These are phyloP conservation scores for Pyrrhoderma lamaoense DNA, from an alignment of 1,284 basidiomycete genomes.

Conservation along the genomic window DNA sequence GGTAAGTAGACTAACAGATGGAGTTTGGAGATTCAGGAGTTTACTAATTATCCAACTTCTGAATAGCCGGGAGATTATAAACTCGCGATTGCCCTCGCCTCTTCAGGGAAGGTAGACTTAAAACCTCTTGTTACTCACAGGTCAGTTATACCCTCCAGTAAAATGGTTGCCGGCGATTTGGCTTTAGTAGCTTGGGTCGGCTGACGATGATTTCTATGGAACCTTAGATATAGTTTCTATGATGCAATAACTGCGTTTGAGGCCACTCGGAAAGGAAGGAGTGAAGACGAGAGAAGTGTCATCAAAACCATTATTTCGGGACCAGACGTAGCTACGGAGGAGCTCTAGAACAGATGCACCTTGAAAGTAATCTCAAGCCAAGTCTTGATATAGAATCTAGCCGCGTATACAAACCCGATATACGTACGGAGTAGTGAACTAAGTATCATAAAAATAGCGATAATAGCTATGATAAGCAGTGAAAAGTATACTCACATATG, in stretches of 20 bases:
- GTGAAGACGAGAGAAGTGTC: conserved; percentile 64
- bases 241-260: conserved; percentile 76
- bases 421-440: too few relatives aligned
- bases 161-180: too few relatives aligned
- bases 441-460: too few relatives aligned
- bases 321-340: conserved; percentile 41
- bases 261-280: conserved; percentile 71
- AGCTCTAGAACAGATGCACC: neutral
- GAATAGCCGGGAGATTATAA: conserved; percentile 75
- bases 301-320: conserved; percentile 77
- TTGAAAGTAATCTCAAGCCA: too few relatives aligned
- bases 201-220: neutral
- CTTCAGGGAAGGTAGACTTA: conserved; percentile 75
- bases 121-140: conserved; percentile 87
- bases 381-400: too few relatives aligned
- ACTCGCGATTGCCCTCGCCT: conserved; percentile 77
- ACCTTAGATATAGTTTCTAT: conserved; percentile 59
- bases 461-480: too few relatives aligned
- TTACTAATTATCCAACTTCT: neutral
- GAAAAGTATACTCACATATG: too few relatives aligned
- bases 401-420: too few relatives aligned
- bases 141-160: conserved; percentile 26
- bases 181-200: too few relatives aligned
- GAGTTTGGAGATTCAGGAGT: neutral
- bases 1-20: conserved; percentile 35